A percentile compares a stretch with the other conserved stretches of the same genome.
Evolutionary conservation across 176 grass and related monocot genomes (phyloP).

Genomic region (Bothriochloa decipiens): DNA sequence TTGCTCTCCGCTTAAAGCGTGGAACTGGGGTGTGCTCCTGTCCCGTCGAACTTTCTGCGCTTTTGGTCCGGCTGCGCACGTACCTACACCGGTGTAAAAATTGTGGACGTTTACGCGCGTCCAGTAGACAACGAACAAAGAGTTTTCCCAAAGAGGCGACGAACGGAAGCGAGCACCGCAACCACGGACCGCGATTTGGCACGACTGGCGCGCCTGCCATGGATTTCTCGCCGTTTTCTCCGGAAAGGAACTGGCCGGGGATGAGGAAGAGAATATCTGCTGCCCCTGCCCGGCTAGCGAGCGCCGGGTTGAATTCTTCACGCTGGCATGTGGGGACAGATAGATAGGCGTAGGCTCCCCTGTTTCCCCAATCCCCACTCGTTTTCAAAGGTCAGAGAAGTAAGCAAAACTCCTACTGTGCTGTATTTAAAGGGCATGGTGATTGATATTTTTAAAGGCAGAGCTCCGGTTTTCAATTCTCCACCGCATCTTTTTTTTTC

Average conservation of each 20-base stretch:
- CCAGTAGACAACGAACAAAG: neutral
- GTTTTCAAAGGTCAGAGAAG: slow-evolving; percentile 43
- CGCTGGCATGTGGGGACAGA: slow-evolving; percentile 9
- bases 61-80: slow-evolving; percentile 20
- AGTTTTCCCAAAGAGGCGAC: neutral
- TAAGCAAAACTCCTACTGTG: neutral
- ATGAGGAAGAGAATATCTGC: neutral
- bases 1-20: slow-evolving; percentile 24
- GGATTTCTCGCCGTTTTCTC: neutral
- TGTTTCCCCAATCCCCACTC: neutral
- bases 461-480: neutral
- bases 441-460: neutral
- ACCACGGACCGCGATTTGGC: neutral
- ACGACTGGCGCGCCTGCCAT: neutral
- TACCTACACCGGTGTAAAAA: neutral
- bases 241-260: neutral
- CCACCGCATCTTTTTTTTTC: neutral
- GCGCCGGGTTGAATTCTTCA: slow-evolving; percentile 17
- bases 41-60: neutral
- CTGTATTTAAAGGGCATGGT: neutral
- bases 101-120: neutral
- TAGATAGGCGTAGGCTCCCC: too few species aligned
- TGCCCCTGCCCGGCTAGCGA: too few species aligned
- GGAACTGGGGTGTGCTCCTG: neutral
- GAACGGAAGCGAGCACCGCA: neutral